A percentile compares a stretch with the other conserved stretches of the same genome.
Conservation (phyloP, 306 rosid genomes). For the Ceratonia siliqua region DNA sequence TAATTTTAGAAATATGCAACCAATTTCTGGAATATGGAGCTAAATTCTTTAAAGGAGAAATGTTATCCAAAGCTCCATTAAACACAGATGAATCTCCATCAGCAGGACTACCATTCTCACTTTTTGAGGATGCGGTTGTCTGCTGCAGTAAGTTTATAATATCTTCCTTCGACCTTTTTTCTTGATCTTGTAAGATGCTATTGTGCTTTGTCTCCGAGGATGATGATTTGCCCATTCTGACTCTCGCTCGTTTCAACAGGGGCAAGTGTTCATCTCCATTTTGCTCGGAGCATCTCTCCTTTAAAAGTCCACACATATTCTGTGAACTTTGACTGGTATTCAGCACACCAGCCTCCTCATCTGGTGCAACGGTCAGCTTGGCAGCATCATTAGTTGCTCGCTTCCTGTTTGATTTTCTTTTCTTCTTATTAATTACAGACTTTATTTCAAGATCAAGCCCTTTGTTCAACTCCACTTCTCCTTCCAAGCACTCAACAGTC, state of each 20-base stretch:
- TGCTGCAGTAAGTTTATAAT: slow-evolving; percentile 32
- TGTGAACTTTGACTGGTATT: slow-evolving; percentile 53
- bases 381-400: slow-evolving; percentile 56
- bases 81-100: slow-evolving; percentile 44
- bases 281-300: slow-evolving; percentile 60
- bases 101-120: slow-evolving; percentile 46
- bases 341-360: slow-evolving; percentile 50
- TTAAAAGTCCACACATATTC: slow-evolving; percentile 47
- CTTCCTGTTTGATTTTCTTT: slow-evolving; percentile 84
- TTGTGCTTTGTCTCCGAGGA: slow-evolving; percentile 57
- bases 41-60: slow-evolving; percentile 49
- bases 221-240: slow-evolving; percentile 79
- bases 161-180: slow-evolving; percentile 52
- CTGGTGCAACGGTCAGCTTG: slow-evolving; percentile 42
- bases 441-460: slow-evolving; percentile 67
- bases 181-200: slow-evolving; percentile 44
- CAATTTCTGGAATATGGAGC: slow-evolving; percentile 42
- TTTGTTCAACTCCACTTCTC: slow-evolving; percentile 59
- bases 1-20: slow-evolving; percentile 50
- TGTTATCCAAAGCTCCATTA: slow-evolving; percentile 46
- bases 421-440: slow-evolving; percentile 68
- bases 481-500: slow-evolving; percentile 59
- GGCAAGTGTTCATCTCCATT: slow-evolving; percentile 96
- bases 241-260: slow-evolving; percentile 89
- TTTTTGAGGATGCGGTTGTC: slow-evolving; percentile 43